Conservation (phyloP, 73 alveolate species). For the Paramecium pentaurelia region DNA sequence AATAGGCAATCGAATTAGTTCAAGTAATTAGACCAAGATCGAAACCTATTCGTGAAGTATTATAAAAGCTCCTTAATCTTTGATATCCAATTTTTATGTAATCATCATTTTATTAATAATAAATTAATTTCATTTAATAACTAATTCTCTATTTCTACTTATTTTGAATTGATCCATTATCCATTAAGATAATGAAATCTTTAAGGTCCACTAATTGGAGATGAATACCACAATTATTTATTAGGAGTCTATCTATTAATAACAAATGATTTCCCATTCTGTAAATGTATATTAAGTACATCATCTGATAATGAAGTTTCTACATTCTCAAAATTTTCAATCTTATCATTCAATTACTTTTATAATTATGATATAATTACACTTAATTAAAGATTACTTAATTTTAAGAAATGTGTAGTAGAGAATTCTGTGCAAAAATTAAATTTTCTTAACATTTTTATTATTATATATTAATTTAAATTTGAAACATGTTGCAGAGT, state of each 20-base stretch:
- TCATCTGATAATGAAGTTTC: slow-evolving; percentile 61
- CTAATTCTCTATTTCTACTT: background rate
- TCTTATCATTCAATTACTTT: background rate
- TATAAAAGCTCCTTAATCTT: background rate
- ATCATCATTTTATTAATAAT: background rate
- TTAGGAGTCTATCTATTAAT: slow-evolving; percentile 66
- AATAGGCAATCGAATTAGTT: background rate
- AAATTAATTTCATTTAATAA: background rate
- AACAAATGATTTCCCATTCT: slow-evolving; percentile 56
- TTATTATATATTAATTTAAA: background rate
- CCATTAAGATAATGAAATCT: slow-evolving; percentile 52
- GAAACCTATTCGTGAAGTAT: slow-evolving; percentile 1
- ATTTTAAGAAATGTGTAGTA: background rate
- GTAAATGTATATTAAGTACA: slow-evolving; percentile 55
- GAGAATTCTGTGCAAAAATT: background rate
- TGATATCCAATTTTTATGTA: background rate
- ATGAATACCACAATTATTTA: slow-evolving; percentile 58
- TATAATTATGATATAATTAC: background rate
- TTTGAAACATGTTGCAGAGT: slow-evolving; percentile 37
- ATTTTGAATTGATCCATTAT: background rate
- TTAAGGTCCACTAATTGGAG: slow-evolving; percentile 66
- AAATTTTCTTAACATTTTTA: background rate
- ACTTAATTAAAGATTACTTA: background rate
- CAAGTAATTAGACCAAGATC: background rate
- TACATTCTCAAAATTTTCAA: background rate